These are phyloP conservation scores for Saturnispora diversa DNA, from an alignment of 805 yeast genomes.

Conservation along the genomic window DNA sequence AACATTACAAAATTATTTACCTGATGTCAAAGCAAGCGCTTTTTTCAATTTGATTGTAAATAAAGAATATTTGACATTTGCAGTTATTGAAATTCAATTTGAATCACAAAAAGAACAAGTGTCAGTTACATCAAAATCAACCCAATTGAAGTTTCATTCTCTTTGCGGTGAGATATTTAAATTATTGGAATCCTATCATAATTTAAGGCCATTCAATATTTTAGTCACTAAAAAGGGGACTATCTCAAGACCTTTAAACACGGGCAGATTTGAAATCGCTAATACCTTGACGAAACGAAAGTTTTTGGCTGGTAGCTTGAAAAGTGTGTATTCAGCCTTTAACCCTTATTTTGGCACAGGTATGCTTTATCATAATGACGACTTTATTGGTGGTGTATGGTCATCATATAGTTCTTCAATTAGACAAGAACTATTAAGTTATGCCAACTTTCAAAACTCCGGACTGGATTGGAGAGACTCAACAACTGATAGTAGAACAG, in stretches of 20 bases:
- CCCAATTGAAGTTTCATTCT: constrained; percentile 38
- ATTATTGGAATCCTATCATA: constrained; percentile 49
- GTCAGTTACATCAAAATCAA: constrained; percentile 16
- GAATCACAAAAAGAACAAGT: constrained; percentile 16
- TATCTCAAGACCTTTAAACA: constrained; percentile 73
- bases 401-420: constrained; percentile 63
- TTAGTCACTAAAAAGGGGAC: constrained; percentile 72
- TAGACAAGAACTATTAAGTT: constrained; percentile 51
- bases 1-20: constrained; percentile 72
- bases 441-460: constrained; percentile 67
- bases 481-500: constrained; percentile 72
- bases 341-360: constrained; percentile 56
- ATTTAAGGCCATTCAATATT: constrained; percentile 73
- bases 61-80: constrained; percentile 75
- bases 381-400: constrained; percentile 78
- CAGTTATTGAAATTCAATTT: constrained; percentile 70
- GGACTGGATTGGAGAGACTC: constrained; percentile 70
- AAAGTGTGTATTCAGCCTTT: constrained; percentile 77
- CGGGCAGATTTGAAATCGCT: constrained; percentile 88
- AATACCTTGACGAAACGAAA: constrained; percentile 75
- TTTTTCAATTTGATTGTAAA: constrained; percentile 79
- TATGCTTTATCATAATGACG: constrained; percentile 66
- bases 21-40: constrained; percentile 80
- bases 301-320: constrained; percentile 69
- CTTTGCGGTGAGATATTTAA: constrained; percentile 33